Evolutionary conservation across 441 rosid genomes (phyloP), one percentile per base, ranked within the genome.

Genomic region (Adansonia madagascariensis): DNA sequence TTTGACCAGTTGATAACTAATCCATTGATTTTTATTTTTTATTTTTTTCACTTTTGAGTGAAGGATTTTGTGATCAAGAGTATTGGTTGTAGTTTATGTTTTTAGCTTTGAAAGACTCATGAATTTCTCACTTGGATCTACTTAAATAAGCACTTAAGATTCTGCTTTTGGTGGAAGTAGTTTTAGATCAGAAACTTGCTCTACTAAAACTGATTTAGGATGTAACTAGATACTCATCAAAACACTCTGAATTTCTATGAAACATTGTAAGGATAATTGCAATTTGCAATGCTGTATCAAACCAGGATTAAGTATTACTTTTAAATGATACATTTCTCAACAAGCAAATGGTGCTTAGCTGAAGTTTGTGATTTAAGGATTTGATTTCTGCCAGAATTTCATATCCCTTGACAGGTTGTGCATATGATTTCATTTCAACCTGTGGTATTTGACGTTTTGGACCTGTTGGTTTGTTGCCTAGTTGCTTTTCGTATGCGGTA

Each of bases 131-230:
- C 63, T 31, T 62, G 65, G 41, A 61, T 24, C 46, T 63, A 15
- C 46, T 63, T 63, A 1, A 35, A 14, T 14, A 14, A 15, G 44
- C 46, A 15, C 47, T 8, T 14, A 35, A 31, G 9, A 63, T 35
- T 63, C 67, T 63, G 20, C 67, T 31, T 14, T 63, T 5, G 27
- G 27, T 57, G 27, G 20, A 57, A 8, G 27, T 57, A 3, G 31
- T 57, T 57, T 56, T 20, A 27, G 56, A 46, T 46, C 18, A 67
- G 39, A 67, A 67, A 49, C 12, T 27, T 71, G 8, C 1, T 14
- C 39, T 24, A 69, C 41, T 24, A 69, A 24, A 15, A 50, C 1
- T 70, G 60, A 27, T 71, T 53, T 66, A 3, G 71, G 31, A 71
- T 50, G 35, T 50, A 27, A 27, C 61, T 20, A 1, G 46, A 52